These are phyloP conservation scores for Nadsonia fulvescens DNA, from an alignment of 805 yeast species.

Conservation along the genomic window DNA sequence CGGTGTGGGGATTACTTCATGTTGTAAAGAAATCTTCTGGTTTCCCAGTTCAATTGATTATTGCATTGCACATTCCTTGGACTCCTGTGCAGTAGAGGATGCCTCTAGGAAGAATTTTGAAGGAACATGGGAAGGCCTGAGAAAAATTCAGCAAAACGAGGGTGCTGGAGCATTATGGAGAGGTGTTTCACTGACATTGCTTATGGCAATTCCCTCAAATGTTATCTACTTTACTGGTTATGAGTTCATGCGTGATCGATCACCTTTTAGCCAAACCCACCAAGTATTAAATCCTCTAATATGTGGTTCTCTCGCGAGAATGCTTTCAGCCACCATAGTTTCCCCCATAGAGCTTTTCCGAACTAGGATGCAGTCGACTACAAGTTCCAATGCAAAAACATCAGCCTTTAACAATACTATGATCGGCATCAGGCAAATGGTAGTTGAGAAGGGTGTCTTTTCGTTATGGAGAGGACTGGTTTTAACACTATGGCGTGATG, in stretches of 20 bases:
- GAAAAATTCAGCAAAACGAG: conserved; percentile 47
- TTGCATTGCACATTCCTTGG: conserved; percentile 20
- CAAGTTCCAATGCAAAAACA: conserved; percentile 13
- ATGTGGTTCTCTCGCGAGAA: conserved; percentile 75
- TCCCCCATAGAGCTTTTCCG: conserved; percentile 79
- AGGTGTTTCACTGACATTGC: conserved; percentile 62
- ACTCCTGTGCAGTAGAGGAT: conserved; percentile 21
- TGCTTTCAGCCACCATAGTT: conserved; percentile 64
- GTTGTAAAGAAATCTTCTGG: conserved; percentile 23
- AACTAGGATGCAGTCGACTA: conserved; percentile 63
- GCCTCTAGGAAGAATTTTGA: conserved; percentile 25
- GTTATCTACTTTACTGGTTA: conserved; percentile 90
- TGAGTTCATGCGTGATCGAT: conserved; percentile 64
- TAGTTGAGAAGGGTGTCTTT: conserved; percentile 36
- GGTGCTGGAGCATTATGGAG: conserved; percentile 73
- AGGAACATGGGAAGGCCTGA: conserved; percentile 63
- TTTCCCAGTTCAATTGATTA: conserved; percentile 20
- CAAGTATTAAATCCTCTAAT: conserved; percentile 46
- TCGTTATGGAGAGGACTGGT: conserved; percentile 72
- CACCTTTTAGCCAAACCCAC: conserved; percentile 35
- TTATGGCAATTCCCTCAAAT: conserved; percentile 84
- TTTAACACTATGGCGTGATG: conserved; percentile 90
- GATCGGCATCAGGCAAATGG: conserved; percentile 33
- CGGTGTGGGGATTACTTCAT: conserved; percentile 21
- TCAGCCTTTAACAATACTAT: conserved; percentile 19